phyloP scores from a whole-genome alignment of 169 alveolate genomes.

The Plasmodium sp. region DNA sequence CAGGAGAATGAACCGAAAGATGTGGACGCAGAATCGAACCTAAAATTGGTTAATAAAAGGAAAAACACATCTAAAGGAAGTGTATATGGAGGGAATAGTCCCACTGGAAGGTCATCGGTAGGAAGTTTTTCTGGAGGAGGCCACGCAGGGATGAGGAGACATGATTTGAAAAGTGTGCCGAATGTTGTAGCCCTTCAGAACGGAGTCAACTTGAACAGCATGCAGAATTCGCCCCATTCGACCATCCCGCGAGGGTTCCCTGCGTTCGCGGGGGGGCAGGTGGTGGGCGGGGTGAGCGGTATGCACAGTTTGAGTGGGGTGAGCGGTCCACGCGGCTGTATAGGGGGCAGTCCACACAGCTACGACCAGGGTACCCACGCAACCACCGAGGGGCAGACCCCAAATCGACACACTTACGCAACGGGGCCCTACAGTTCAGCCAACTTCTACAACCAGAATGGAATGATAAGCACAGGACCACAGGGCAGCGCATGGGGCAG shows the following conservation, averaged over 20 bases:
- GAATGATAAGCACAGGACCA: not conserved
- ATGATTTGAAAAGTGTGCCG: not conserved
- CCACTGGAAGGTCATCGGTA: not conserved
- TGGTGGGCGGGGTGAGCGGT: not conserved
- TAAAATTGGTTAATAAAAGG: not conserved
- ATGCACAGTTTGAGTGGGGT: too few relatives aligned
- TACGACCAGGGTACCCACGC: not conserved
- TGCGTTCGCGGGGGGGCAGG: not conserved
- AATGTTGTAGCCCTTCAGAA: not conserved
- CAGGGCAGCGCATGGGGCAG: not conserved
- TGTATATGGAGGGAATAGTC: not conserved
- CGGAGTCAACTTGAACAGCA: not conserved
- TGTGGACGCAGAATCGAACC: not conserved
- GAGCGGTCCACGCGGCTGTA: not conserved
- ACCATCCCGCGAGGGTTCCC: not conserved
- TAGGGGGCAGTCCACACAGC: not conserved
- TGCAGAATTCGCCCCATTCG: not conserved
- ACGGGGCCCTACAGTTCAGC: not conserved
- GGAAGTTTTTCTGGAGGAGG: not conserved
- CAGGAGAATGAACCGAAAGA: not conserved
- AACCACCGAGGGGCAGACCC: not conserved
- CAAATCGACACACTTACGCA: not conserved
- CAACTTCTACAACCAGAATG: not conserved
- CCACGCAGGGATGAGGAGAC: not conserved
- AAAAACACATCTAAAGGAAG: not conserved